A percentile compares a stretch with the other conserved stretches of the same genome.
Evolutionary conservation across 306 rosid species (phyloP).

Genomic region (Psophocarpus tetragonolobus): DNA sequence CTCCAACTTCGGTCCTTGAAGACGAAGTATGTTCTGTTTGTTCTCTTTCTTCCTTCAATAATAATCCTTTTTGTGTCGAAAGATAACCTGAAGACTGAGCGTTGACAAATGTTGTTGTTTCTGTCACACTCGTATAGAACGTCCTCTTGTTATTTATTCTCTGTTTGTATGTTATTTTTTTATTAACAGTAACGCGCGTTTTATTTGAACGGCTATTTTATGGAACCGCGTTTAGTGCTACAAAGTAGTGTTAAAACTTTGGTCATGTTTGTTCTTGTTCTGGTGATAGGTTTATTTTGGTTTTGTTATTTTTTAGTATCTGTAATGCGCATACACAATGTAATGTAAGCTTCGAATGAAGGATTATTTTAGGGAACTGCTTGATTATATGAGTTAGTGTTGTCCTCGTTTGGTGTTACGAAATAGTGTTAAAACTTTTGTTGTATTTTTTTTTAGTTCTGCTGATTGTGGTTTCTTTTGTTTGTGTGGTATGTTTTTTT

Average conservation of each 20-base stretch:
- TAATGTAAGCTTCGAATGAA: background rate
- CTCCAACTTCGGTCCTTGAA: slow-evolving; percentile 86
- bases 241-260: background rate
- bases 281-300: background rate
- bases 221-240: background rate
- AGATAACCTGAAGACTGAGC: background rate
- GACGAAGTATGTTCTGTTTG: slow-evolving; percentile 60
- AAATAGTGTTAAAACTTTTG: background rate
- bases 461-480: background rate
- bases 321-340: background rate
- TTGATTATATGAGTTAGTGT: background rate
- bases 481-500: background rate
- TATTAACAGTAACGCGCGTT: background rate
- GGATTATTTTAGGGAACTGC: background rate
- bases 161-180: background rate
- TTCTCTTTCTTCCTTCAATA: background rate
- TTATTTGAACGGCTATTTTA: background rate
- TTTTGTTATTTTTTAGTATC: background rate
- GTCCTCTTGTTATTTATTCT: background rate
- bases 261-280: background rate
- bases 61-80: background rate
- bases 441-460: background rate
- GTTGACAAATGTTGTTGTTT: background rate
- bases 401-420: background rate
- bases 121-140: background rate